Conservation (phyloP, 352 stramenopile species). For the Proteromonas lacertae region DNA sequence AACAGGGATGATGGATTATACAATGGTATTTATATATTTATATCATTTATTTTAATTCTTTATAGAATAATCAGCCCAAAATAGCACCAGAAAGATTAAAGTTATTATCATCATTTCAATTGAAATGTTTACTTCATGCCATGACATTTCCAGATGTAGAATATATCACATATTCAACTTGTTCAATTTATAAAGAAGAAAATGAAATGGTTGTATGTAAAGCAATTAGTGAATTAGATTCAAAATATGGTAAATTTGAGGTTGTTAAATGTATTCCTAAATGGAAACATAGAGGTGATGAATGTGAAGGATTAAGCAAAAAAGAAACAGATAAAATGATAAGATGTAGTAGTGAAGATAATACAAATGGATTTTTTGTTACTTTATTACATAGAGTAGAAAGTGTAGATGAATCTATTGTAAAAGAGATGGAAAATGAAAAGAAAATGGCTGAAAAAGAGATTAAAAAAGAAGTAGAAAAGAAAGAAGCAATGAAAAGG, state of each 20-base stretch:
- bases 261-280: conserved; percentile 22
- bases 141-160: conserved; percentile 64
- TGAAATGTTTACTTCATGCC: conserved; percentile 52
- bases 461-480: too few species aligned
- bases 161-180: conserved; percentile 79
- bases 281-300: conserved; percentile 28
- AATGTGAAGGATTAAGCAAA: conserved; percentile 16
- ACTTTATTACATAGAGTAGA: too few species aligned
- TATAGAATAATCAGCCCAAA: conserved; percentile 13
- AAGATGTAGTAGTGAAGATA: conserved; percentile 47
- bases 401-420: too few species aligned
- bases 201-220: conserved; percentile 64
- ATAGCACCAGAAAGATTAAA: conserved; percentile 28
- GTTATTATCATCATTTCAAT: conserved; percentile 66
- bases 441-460: too few species aligned
- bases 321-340: conserved; percentile 38
- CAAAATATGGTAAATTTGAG: conserved; percentile 21
- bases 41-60: too few species aligned
- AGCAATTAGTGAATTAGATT: too few species aligned
- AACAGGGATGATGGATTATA: conserved; percentile 59
- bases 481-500: too few species aligned
- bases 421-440: too few species aligned
- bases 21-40: conserved; percentile 37
- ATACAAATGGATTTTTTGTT: conserved; percentile 85
- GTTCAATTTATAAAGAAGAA: too few species aligned